Evolutionary conservation across 2,329 filamentous ascomycete species (phyloP).

Genomic region (Ophiostoma tasmaniense): DNA sequence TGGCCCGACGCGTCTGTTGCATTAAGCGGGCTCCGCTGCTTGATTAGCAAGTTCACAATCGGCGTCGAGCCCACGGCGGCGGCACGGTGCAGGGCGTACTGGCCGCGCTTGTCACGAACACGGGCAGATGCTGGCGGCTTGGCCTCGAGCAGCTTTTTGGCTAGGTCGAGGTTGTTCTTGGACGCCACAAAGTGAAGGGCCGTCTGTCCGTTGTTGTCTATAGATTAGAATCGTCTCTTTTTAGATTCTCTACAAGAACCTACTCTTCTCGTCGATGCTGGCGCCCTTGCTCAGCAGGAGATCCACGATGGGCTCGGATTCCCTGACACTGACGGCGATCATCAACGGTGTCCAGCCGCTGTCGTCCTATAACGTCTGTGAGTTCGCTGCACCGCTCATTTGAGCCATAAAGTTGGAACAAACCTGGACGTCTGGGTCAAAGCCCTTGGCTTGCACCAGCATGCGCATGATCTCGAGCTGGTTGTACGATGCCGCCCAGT

Average conservation of each 20-base stretch:
- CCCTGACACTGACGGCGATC: constrained; percentile 69
- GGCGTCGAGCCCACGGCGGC: constrained; percentile 85
- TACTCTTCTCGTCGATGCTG: constrained; percentile 66
- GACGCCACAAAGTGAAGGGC: constrained; percentile 86
- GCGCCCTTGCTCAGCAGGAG: constrained; percentile 61
- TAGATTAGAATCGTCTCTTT: constrained; percentile 49
- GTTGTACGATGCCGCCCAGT: constrained; percentile 89
- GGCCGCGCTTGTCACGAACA: constrained; percentile 76
- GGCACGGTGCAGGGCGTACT: constrained; percentile 83
- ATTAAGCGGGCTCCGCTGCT: constrained; percentile 71
- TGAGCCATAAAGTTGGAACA: constrained; percentile 33
- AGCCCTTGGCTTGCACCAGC: constrained; percentile 60
- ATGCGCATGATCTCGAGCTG: constrained; percentile 64
- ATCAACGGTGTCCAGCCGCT: constrained; percentile 78
- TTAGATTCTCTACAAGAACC: constrained; percentile 19
- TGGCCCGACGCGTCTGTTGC: constrained; percentile 73
- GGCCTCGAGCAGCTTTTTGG: constrained; percentile 64
- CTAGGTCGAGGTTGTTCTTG: constrained; percentile 77
- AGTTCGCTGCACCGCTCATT: too few relatives aligned
- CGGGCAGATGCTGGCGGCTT: constrained; percentile 65
- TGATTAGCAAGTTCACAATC: constrained; percentile 70
- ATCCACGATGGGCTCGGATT: constrained; percentile 59
- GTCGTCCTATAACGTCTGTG: constrained; percentile 54
- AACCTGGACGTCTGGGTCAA: constrained; percentile 69
- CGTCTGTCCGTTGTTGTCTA: constrained; percentile 43